A percentile compares a stretch with the other conserved stretches of the same genome.
Conservation (phyloP, 73 alveolate genomes). For the Uronychia setigera region DNA sequence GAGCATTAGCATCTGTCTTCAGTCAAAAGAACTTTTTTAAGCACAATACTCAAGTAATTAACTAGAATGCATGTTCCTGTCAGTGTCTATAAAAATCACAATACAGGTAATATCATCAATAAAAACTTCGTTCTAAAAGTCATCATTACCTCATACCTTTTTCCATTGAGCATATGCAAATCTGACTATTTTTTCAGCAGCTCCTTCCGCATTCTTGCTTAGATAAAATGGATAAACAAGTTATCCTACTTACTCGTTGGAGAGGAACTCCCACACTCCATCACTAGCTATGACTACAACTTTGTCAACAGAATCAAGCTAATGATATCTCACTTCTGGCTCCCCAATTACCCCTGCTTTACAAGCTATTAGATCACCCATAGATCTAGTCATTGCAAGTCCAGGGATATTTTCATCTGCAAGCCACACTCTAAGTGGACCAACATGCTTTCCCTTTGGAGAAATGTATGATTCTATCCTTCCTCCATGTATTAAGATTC, state of each 20-base stretch:
- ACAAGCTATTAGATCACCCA: neutral
- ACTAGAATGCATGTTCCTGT: too few species aligned
- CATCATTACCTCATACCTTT: too few species aligned
- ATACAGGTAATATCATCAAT: constrained; percentile 14
- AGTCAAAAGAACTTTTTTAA: too few species aligned
- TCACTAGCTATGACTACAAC: constrained; percentile 2
- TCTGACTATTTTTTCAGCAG: neutral
- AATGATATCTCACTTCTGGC: neutral
- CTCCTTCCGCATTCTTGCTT: neutral
- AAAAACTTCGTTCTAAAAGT: too few species aligned
- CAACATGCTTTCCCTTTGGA: neutral
- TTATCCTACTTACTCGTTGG: neutral
- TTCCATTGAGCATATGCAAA: neutral
- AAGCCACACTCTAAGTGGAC: constrained; percentile 13
- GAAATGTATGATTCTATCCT: neutral
- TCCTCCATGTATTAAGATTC: neutral
- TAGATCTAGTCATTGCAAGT: constrained; percentile 6
- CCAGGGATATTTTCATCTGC: constrained; percentile 5
- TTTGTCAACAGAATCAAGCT: neutral
- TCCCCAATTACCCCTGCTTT: constrained; percentile 8
- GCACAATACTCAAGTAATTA: too few species aligned
- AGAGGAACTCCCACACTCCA: constrained; percentile 1
- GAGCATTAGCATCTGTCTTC: too few species aligned
- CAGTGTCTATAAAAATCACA: neutral
- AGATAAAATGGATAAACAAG: neutral